Base-by-base conservation (phyloP, 2,329 filamentous ascomycete species). In the Phialophora verrucosa region DNA sequence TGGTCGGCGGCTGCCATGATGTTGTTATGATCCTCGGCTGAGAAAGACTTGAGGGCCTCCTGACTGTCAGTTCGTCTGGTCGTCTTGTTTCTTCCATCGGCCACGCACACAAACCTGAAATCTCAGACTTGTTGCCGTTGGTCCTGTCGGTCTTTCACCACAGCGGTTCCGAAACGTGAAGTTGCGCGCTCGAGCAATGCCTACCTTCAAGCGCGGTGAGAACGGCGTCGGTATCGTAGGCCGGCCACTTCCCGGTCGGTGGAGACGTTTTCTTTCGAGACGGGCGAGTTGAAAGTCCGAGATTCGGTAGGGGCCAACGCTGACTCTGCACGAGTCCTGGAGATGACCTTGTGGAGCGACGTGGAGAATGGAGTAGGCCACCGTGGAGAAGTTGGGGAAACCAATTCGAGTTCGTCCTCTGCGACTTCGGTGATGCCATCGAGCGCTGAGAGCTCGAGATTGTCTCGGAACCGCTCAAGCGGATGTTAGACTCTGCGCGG, bases 1-100 rank as follows among this genome's bases (percentile, higher is more conserved):
- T 59, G 57, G 29, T 59, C 57, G n/a, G 38, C 57, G 4, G 38
- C 42, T 10, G 57, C 25, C 57, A 59, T 59, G 56, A 17, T 51
- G 49, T 14, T 32, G 4, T 11, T 35, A 3, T 17, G 12, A n/a
- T 20, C 29, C 14, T 32, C 42, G 25, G 20, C 35, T 42, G 55
- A 42, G 20, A 32, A 32, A 2, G 10, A 25, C 4, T n/a, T 23
- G 53, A 55, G n/a, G 12, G 14, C 12, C 17, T 17, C 23, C 23
- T 51, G 10, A 5, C 1, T 27, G 20, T 25, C 49, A 12, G 23
- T 51, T 7, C 23, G 4, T 5, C 14, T 27, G 10, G 14, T 14
- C 20, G 20, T 25, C 14, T 51, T 51, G 25, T 29, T 20, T 51
- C 23, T 5, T n/a, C 38, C 17, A n/a, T n/a, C 38, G 1, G 38